phyloP scores from a whole-genome alignment of 2,329 filamentous ascomycete genomes.

The Verticillium nonalfalfae region DNA sequence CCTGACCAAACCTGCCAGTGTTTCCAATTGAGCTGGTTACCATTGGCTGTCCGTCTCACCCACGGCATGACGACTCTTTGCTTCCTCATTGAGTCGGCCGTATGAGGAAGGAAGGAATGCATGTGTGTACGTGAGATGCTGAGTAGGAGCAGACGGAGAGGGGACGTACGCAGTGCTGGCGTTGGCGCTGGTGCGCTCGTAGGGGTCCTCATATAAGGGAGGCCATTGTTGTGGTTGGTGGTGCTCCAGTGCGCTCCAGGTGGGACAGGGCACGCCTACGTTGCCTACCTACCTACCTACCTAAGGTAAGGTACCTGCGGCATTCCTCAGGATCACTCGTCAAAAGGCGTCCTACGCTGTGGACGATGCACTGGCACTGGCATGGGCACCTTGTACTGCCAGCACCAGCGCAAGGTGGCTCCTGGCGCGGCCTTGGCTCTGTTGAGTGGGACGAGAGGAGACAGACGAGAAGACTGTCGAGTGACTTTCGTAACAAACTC shows the following conservation, averaged over 20 bases:
- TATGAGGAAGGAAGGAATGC: neutral
- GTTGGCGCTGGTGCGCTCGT: neutral
- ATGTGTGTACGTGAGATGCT: neutral
- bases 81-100: neutral
- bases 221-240: too few relatives aligned
- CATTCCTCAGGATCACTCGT: too few relatives aligned
- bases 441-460: neutral
- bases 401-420: too few relatives aligned
- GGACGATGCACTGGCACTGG: too few relatives aligned
- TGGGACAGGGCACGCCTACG: too few relatives aligned
- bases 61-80: neutral
- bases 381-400: too few relatives aligned
- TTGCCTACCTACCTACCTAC: too few relatives aligned
- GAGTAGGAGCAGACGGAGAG: neutral
- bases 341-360: too few relatives aligned
- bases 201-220: neutral
- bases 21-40: neutral
- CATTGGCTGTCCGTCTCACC: neutral
- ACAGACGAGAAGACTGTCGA: neutral
- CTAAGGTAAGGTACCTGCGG: too few relatives aligned
- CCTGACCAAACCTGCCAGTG: neutral
- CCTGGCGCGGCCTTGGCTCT: too few relatives aligned
- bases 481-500: neutral
- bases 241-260: too few relatives aligned
- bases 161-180: neutral